Conservation (phyloP, 2,329 filamentous ascomycete genomes). For the Pseudopithomyces maydicus region DNA sequence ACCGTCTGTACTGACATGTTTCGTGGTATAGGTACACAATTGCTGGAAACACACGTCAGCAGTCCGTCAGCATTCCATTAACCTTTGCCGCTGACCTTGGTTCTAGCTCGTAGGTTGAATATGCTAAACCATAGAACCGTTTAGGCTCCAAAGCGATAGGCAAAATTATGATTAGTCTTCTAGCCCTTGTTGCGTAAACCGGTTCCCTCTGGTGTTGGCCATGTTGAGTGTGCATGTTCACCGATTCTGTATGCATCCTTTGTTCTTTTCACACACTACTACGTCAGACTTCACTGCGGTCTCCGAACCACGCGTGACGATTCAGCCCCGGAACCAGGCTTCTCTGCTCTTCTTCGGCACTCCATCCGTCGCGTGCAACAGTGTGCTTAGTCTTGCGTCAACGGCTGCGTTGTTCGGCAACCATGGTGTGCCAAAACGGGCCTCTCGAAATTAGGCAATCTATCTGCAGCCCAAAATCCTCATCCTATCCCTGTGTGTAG, state of each 20-base stretch:
- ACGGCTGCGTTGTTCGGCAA: slow-evolving; percentile 6
- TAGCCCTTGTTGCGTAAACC: no score
- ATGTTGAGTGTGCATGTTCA: not conserved
- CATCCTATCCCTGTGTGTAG: slow-evolving; percentile 11
- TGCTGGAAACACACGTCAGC: no score
- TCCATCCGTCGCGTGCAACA: not conserved
- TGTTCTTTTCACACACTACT: not conserved
- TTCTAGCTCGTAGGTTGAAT: no score
- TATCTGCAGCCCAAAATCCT: slow-evolving; percentile 19
- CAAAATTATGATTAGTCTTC: no score
- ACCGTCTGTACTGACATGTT: no score
- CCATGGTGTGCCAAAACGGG: slow-evolving; percentile 12
- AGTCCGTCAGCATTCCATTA: no score
- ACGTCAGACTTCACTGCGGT: not conserved
- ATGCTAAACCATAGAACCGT: no score
- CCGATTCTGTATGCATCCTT: not conserved
- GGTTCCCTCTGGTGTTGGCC: no score
- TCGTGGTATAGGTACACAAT: no score
- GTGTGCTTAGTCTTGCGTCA: not conserved
- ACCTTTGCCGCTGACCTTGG: no score
- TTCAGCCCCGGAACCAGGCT: not conserved
- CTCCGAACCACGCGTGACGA: not conserved
- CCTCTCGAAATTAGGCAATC: slow-evolving; percentile 25
- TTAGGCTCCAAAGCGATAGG: no score
- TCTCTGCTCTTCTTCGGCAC: not conserved